Evolutionary conservation across 2,329 filamentous ascomycete species (phyloP).

Genomic region (Aspergillus piperis): DNA sequence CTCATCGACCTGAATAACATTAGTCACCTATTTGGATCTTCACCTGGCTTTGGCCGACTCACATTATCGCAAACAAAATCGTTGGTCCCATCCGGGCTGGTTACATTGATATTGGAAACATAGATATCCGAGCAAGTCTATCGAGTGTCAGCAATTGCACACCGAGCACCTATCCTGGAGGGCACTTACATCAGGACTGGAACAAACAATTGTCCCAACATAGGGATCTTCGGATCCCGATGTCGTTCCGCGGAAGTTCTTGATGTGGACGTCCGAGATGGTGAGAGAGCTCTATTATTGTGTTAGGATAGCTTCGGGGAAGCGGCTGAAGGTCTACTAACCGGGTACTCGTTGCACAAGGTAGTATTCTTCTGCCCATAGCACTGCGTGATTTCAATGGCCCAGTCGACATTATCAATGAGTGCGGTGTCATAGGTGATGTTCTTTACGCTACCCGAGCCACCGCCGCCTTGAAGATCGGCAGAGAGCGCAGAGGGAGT

Average conservation of each 20-base stretch:
- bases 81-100: constrained; percentile 50
- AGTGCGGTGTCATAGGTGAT: constrained; percentile 66
- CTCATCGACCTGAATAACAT: constrained; percentile 31
- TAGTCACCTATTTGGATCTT: neutral
- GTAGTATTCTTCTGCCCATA: constrained; percentile 64
- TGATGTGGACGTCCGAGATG: constrained; percentile 58
- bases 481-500: constrained; percentile 56
- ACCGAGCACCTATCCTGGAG: neutral
- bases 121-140: constrained; percentile 51
- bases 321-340: constrained; percentile 25
- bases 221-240: constrained; percentile 47
- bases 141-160: neutral
- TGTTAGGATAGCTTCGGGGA: neutral
- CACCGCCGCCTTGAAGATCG: constrained; percentile 67
- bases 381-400: constrained; percentile 66
- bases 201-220: constrained; percentile 53
- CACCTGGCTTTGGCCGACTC: constrained; percentile 9
- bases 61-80: constrained; percentile 50
- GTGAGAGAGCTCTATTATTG: constrained; percentile 46
- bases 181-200: constrained; percentile 50
- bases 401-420: constrained; percentile 65
- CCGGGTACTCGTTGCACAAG: constrained; percentile 61
- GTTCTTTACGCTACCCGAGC: constrained; percentile 63
- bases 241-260: constrained; percentile 59
- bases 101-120: constrained; percentile 49